Evolutionary conservation across 495 filamentous ascomycete genomes (phyloP), one percentile per base, ranked within the genome.

Genomic region (Xylaria bambusicola): DNA sequence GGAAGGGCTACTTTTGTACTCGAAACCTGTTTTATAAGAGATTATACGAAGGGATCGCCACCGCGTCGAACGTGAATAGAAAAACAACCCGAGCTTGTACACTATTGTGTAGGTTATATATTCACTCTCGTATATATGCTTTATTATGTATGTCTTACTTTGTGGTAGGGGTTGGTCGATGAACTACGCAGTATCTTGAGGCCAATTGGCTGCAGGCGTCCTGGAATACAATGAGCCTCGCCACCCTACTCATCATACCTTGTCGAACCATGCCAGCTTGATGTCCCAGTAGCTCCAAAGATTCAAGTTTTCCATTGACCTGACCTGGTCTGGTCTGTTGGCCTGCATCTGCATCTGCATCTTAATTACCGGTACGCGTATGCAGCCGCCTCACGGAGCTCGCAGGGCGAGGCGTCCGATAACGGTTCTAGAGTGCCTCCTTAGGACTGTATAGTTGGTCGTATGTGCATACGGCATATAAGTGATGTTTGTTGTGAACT

Each of bases 321-420:
- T 44, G 38, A 44, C 24, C 40, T n/a, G n/a, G n/a, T n/a, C n/a
- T n/a, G n/a, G n/a, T n/a, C n/a, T n/a, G n/a, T n/a, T n/a, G n/a
- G n/a, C n/a, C n/a, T n/a, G n/a, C n/a, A n/a, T n/a, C n/a, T 54
- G 38, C 52, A 44, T 36, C 52, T 54, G 36, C 52, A 44, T 42
- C 24, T 33, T 44, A 44, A 54, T 54, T 44, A 54, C 52, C 52
- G 52, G 38, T 20, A n/a, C 50, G 50, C 35, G 50, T 51, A 9
- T 18, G 6, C 9, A 15, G 18, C 50, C 50, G 10, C 15, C 27
- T 54, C 52, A 52, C 49, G 36, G 33, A 42, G 26, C 24, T 41
- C 35, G 23, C 51, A 53, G 51, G 23, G 21, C 8, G 20, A 31
- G 38, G 23, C 38, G 17, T 54, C 52, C 52, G 52, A 54, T 42